Evolutionary conservation across 1,284 basidiomycete genomes (phyloP).

Genomic region (Cryptococcus sp.): DNA sequence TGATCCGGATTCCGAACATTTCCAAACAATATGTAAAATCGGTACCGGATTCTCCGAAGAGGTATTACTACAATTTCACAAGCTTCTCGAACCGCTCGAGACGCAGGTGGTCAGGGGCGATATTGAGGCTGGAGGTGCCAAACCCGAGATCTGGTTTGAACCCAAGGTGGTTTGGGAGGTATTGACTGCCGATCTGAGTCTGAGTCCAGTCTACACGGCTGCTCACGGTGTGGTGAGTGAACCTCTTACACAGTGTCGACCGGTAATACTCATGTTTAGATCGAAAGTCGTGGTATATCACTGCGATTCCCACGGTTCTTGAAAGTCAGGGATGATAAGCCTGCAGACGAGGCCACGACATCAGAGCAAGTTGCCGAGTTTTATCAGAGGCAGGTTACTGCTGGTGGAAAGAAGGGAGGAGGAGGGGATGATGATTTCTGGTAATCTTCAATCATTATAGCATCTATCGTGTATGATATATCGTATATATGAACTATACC

Average conservation of each 20-base stretch:
- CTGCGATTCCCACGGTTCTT: conserved; percentile 94
- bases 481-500: background rate
- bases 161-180: conserved; percentile 98
- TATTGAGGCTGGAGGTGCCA: conserved; percentile 80
- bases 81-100: conserved; percentile 76
- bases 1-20: conserved; percentile 83
- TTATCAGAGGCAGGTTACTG: conserved; percentile 83
- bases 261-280: conserved; percentile 51
- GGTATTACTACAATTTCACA: conserved; percentile 73
- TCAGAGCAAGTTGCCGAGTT: conserved; percentile 93
- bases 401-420: conserved; percentile 59
- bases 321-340: conserved; percentile 87
- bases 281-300: conserved; percentile 84
- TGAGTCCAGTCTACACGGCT: conserved; percentile 95
- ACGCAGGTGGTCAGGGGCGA: conserved; percentile 60
- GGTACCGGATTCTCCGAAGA: conserved; percentile 98
- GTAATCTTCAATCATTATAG: conserved; percentile 12
- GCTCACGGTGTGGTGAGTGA: conserved; percentile 83
- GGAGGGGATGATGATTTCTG: conserved; percentile 75
- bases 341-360: conserved; percentile 82
- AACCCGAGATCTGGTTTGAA: conserved; percentile 93
- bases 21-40: conserved; percentile 97
- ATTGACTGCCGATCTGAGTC: conserved; percentile 88
- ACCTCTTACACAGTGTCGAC: background rate
- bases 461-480: background rate